Evolutionary conservation across 441 rosid species (phyloP), one percentile per base, ranked within the genome.

Genomic region (Jatropha podagrica): DNA sequence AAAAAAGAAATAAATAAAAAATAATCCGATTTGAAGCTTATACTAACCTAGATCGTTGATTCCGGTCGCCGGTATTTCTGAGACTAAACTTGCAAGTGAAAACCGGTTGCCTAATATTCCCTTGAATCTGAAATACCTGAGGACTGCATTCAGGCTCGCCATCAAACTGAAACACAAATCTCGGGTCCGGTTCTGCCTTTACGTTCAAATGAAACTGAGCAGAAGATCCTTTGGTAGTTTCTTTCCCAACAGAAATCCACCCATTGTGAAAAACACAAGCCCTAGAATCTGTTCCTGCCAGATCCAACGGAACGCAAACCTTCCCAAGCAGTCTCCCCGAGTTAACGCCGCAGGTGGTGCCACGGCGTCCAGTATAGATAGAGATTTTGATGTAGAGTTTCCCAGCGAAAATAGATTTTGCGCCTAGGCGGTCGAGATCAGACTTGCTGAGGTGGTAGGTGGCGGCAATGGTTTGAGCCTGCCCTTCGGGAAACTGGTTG

Each of bases 121-220:
- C 99, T 74, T 86, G 95, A 76, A 95, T 90, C 84, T 90, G 97
- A 66, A 93, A 89, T 41, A 95, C 95, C 75, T 91, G 98, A 4
- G 99, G 99, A 74, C 98, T 95, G 66, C 98, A 95, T 69, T 93
- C 98, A 0, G 98, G 99, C 68, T 93, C 99, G 11, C 96, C 98
- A 49, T 92, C 99, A 82, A 95, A 93, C 84, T 95, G 95, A 58
- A 93, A 95, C 14, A 95, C 99, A 80, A 93, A 95, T 71, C 99
- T 87, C 10, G 95, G 99, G 79, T 95, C 94, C 51, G 95, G 98
- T 77, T 92, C 98, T 3, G 95, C 87, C 72, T 83, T 92, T 14
- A 95, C 96, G 77, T 76, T 86, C 83, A 90, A 78, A 78, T 89
- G 91, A 61, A 93, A 82, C 82, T 86, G 87, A 37, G 94, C 91